phyloP scores from a whole-genome alignment of 169 alveolate genomes.

The Cryptosporidium parvum region DNA sequence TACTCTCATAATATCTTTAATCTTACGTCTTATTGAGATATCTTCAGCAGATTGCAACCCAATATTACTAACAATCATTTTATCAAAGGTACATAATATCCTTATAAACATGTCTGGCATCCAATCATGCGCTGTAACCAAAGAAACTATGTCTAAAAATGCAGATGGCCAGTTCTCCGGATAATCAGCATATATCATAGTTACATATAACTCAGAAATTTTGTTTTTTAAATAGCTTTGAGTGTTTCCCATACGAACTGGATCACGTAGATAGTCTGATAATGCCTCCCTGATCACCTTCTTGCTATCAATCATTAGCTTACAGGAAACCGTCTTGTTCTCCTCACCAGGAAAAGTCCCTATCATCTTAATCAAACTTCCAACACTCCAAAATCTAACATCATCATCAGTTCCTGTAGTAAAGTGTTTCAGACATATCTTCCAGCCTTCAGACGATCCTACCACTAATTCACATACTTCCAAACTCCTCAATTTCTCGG shows the following conservation, averaged over 20 bases:
- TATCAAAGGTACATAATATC: conserved; percentile 49
- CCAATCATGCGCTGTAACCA: conserved; percentile 30
- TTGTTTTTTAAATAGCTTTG: conserved; percentile 26
- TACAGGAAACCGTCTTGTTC: neutral
- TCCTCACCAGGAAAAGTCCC: conserved; percentile 27
- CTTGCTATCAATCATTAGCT: neutral
- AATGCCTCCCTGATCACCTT: conserved; percentile 40
- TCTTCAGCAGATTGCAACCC: conserved; percentile 45
- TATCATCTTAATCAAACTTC: conserved; percentile 50
- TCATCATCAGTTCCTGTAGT: conserved; percentile 24
- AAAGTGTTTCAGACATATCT: conserved; percentile 39
- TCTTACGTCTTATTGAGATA: conserved; percentile 40
- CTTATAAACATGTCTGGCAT: conserved; percentile 63
- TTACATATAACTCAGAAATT: conserved; percentile 49
- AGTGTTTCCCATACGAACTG: neutral
- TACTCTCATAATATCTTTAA: conserved; percentile 58
- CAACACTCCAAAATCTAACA: conserved; percentile 70
- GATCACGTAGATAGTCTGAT: conserved; percentile 8
- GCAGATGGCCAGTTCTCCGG: conserved; percentile 76
- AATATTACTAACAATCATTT: conserved; percentile 37
- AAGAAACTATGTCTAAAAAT: conserved; percentile 30
- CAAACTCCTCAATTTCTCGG: conserved; percentile 41
- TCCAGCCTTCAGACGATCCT: conserved; percentile 53
- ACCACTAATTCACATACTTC: conserved; percentile 53
- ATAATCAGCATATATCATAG: conserved; percentile 39